A percentile compares a stretch with the other conserved stretches of the same genome.
Evolutionary conservation across 768 basidiomycete species (phyloP).

Genomic region (Phylloporus arenicola): DNA sequence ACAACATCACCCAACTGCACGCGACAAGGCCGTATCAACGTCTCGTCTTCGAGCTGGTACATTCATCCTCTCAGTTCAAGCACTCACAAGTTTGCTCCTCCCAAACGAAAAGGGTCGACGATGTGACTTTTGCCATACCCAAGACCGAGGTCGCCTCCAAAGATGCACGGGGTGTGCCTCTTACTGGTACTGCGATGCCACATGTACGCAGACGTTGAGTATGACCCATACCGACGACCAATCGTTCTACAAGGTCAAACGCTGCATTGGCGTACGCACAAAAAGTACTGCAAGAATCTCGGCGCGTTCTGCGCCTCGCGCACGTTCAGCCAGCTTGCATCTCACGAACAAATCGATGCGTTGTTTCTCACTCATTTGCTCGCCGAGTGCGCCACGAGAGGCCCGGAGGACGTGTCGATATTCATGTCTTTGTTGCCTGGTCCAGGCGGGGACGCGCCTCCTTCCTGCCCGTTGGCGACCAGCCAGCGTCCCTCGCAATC

Average conservation of each 20-base stretch:
- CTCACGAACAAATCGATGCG: conserved; percentile 55
- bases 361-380: conserved; percentile 60
- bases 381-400: conserved; percentile 31
- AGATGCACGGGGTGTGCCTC: conserved; percentile 62
- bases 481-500: conserved; percentile 21
- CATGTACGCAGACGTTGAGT: conserved; percentile 43
- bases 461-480: conserved; percentile 31
- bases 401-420: conserved; percentile 22
- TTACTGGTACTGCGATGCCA: conserved; percentile 67
- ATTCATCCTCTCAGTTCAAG: conserved; percentile 39
- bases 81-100: conserved; percentile 47
- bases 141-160: conserved; percentile 33
- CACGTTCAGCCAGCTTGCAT: conserved; percentile 43
- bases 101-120: conserved; percentile 54
- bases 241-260: conserved; percentile 49
- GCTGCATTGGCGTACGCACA: conserved; percentile 64
- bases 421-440: conserved; percentile 46
- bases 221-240: conserved; percentile 4
- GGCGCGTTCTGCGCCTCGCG: conserved; percentile 42
- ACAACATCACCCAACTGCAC: conserved; percentile 42
- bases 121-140: conserved; percentile 60
- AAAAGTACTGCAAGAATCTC: conserved; percentile 59
- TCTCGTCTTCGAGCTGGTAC: conserved; percentile 40
- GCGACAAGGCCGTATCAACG: conserved; percentile 47
- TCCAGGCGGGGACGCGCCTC: conserved; percentile 26